Evolutionary conservation across 2,329 filamentous ascomycete species (phyloP).

Genomic region (Cladosporium sp.): DNA sequence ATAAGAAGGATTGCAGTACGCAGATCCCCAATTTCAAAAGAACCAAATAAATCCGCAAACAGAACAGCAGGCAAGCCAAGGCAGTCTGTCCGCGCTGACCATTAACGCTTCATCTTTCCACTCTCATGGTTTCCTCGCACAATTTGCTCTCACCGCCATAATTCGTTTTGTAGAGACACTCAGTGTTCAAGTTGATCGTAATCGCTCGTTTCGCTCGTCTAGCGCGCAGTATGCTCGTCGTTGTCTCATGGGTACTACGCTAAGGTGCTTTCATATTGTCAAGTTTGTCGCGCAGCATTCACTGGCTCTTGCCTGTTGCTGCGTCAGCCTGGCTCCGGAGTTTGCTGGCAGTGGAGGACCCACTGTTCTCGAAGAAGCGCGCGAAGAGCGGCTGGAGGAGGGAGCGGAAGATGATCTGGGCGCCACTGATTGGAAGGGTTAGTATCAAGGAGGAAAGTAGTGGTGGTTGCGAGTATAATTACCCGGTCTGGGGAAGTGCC

Average conservation of each 20-base stretch:
- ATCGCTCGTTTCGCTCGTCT: constrained; percentile 10
- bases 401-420: constrained; percentile 93
- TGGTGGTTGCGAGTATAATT: constrained; percentile 40
- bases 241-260: constrained; percentile 11
- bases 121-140: neutral
- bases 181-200: constrained; percentile 6
- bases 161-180: constrained; percentile 1
- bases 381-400: constrained; percentile 88
- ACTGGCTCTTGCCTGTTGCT: constrained; percentile 46
- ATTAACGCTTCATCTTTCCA: neutral
- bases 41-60: neutral
- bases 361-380: constrained; percentile 74
- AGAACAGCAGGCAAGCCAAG: neutral
- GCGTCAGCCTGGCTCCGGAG: constrained; percentile 84
- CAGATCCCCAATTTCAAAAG: neutral
- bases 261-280: constrained; percentile 7
- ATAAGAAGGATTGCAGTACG: neutral
- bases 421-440: constrained; percentile 59
- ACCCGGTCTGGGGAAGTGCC: constrained; percentile 90
- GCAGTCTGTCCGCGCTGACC: neutral
- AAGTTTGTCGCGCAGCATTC: constrained; percentile 34
- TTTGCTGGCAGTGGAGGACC: constrained; percentile 59
- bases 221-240: constrained; percentile 7
- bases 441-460: neutral
- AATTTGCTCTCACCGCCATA: constrained; percentile 4